These are phyloP conservation scores for Picochlorum sp. DNA, from an alignment of 139 green algal species.

Conservation along the genomic window DNA sequence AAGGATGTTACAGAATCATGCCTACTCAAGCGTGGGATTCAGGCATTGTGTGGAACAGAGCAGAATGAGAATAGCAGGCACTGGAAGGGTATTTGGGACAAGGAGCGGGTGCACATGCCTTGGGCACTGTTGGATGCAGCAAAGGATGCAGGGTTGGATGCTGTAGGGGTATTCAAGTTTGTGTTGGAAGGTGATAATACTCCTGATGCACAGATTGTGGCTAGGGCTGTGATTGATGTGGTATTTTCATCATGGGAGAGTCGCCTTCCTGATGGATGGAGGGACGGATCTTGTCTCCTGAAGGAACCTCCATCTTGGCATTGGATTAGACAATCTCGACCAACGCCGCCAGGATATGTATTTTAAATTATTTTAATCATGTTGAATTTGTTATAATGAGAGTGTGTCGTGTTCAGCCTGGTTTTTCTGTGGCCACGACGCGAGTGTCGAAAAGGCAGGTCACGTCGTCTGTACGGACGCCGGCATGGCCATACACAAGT, in stretches of 20 bases:
- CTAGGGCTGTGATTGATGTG: background rate
- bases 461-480: no score
- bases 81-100: conserved; percentile 24
- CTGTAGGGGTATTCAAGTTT: conserved; percentile 36
- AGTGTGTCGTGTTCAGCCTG: no score
- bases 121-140: conserved; percentile 44
- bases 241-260: background rate
- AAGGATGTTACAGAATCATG: background rate
- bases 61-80: no score
- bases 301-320: conserved; percentile 16
- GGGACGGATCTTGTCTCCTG: background rate
- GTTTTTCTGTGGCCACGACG: no score
- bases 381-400: no score
- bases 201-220: conserved; percentile 30
- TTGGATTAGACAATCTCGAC: background rate
- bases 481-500: no score
- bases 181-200: conserved; percentile 53
- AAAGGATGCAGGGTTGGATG: conserved; percentile 1
- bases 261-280: background rate
- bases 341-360: no score
- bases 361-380: no score
- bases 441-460: no score
- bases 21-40: conserved; percentile 21
- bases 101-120: conserved; percentile 33
- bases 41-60: conserved; percentile 8